Base-by-base conservation (phyloP, 2,329 filamentous ascomycete species). In the Aspergillus sp. region DNA sequence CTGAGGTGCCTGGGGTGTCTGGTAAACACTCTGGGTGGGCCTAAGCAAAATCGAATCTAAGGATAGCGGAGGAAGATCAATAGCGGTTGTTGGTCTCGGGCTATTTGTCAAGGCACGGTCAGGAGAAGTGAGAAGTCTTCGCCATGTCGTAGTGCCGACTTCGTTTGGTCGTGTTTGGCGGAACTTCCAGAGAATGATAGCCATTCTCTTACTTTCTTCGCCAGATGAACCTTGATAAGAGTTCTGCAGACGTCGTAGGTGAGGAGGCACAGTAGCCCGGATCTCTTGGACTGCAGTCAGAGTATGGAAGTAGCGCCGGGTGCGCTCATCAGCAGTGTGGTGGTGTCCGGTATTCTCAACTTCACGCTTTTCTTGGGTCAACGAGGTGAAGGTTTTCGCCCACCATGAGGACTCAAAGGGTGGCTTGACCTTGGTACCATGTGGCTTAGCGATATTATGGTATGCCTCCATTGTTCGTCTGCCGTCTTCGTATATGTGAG, bases 141-240 rank as follows among this genome's bases (percentile, higher is more conserved):
- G 71, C 78, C 78, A 80, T 14, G 74, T 77, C 2, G 78, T 79
- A 2, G 72, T 76, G 31, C 76, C 77, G 23, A 73, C 72, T 56
- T 77, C 71, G 6, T 69, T 69, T 15, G 68, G 66, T 6, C 68
- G 65, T n/a, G 75, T 76, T 62, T 78, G 73, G 6, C 74, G 74
- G 64, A 80, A 80, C 52, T 75, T 77, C 78, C 78, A 80, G 17
- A 78, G 68, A 14, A 80, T 58, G 45, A 80, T 71, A 2, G 76
- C 76, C 68, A 79, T 74, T 24, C 74, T 68, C 60, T 75, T 73
- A 43, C 70, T 68, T 45, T 73, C 67, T 17, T 68, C 67, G 12
- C 59, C 61, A 2, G 65, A 48, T n/a, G 66, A 64, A 9, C 59
- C 55, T 37, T 63, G 60, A 55, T 68, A 70, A 33, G 66, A 66